Conservation (phyloP, 495 filamentous ascomycete genomes). For the Penicillium coprophilum region DNA sequence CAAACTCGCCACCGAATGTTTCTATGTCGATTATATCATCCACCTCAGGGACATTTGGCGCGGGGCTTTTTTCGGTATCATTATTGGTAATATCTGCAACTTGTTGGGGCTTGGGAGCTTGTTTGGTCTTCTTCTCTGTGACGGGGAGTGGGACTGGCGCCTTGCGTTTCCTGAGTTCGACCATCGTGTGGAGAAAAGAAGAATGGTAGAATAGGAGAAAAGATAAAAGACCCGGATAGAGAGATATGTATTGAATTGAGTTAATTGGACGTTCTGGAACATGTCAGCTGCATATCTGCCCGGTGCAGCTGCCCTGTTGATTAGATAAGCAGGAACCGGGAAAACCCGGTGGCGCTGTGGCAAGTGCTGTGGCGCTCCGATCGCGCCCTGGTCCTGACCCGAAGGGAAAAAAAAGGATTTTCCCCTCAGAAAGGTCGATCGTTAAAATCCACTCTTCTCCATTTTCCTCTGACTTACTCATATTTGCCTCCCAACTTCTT, state of each 20-base stretch:
- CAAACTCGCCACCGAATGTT: constrained; percentile 76
- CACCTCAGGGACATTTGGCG: constrained; percentile 35
- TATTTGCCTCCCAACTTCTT: constrained; percentile 2
- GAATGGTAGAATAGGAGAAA: background rate
- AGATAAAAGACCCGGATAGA: background rate
- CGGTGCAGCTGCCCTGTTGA: background rate
- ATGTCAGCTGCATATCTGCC: background rate
- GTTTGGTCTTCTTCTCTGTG: constrained; percentile 55
- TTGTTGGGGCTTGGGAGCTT: constrained; percentile 45
- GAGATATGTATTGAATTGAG: background rate
- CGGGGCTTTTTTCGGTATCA: constrained; percentile 31
- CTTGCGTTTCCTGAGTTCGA: constrained; percentile 77
- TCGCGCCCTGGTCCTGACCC: constrained; percentile 25
- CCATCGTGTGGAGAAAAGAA: constrained; percentile 35
- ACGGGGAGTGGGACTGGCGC: constrained; percentile 55
- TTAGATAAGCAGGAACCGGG: constrained; percentile 9
- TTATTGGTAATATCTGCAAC: constrained; percentile 30
- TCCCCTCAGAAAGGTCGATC: constrained; percentile 19
- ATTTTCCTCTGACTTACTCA: constrained; percentile 7
- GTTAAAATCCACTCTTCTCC: constrained; percentile 21
- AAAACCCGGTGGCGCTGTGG: constrained; percentile 17
- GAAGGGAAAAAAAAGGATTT: constrained; percentile 18
- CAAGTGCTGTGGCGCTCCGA: constrained; percentile 12
- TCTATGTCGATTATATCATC: constrained; percentile 63
- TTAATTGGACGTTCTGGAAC: constrained; percentile 5